phyloP scores from a whole-genome alignment of 768 basidiomycete species.

The Amyloporia xantha region DNA sequence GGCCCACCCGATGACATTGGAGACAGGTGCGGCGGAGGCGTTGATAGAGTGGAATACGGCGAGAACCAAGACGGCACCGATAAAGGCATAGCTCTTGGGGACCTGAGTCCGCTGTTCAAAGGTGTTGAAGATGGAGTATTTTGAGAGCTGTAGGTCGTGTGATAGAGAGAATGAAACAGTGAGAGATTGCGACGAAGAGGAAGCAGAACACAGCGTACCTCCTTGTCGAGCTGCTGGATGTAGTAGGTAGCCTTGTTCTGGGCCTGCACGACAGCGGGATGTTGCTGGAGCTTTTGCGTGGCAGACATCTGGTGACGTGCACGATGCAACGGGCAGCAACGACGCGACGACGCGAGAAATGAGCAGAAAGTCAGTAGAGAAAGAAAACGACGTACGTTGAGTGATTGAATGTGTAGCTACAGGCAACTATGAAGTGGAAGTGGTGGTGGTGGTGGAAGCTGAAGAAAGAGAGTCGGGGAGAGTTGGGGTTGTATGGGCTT shows the following conservation, averaged over 20 bases:
- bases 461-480: conserved; percentile 12
- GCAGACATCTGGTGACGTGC: conserved; percentile 52
- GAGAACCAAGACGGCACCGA: conserved; percentile 64
- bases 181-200: neutral
- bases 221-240: conserved; percentile 89
- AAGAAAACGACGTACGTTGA: neutral
- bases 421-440: conserved; percentile 7
- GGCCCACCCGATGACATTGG: conserved; percentile 91
- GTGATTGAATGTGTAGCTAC: neutral
- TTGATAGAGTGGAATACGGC: conserved; percentile 79
- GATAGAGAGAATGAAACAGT: conserved; percentile 6
- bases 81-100: conserved; percentile 85
- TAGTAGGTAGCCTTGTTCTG: conserved; percentile 80
- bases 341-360: neutral
- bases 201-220: conserved; percentile 47
- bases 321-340: neutral
- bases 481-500: conserved; percentile 31
- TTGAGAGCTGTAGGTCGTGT: conserved; percentile 50
- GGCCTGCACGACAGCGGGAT: conserved; percentile 80
- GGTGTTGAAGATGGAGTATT: conserved; percentile 79
- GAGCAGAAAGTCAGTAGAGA: neutral
- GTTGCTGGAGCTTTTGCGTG: conserved; percentile 77
- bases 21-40: conserved; percentile 85
- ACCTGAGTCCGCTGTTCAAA: conserved; percentile 88
- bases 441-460: conserved; percentile 11